Conservation (phyloP, 768 basidiomycete genomes). For the Pholiota conissans region DNA sequence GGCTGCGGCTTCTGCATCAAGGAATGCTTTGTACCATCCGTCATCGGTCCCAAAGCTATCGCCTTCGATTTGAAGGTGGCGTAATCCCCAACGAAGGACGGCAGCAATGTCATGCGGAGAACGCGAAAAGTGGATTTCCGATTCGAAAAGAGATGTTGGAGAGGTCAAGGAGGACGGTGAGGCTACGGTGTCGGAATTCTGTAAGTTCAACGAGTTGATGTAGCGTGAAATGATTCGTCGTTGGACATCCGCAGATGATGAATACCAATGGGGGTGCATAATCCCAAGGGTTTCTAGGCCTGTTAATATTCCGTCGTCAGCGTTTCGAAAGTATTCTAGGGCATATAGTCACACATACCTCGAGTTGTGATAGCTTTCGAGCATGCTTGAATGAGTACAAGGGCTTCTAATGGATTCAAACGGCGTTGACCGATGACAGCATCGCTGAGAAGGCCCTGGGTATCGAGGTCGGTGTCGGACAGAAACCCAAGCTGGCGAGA, state of each 20-base stretch:
- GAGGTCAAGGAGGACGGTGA: slow-evolving; percentile 43
- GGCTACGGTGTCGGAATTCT: slow-evolving; percentile 45
- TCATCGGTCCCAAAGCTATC: slow-evolving; percentile 60
- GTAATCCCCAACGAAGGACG: slow-evolving; percentile 78
- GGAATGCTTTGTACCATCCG: slow-evolving; percentile 69
- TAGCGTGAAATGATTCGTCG: slow-evolving; percentile 69
- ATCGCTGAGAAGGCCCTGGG: slow-evolving; percentile 48
- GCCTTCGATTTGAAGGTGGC: slow-evolving; percentile 67
- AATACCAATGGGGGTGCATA: slow-evolving; percentile 86
- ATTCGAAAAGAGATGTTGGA: slow-evolving; percentile 53
- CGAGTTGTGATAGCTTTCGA: slow-evolving; percentile 63
- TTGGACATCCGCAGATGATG: slow-evolving; percentile 70
- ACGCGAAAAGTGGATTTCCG: slow-evolving; percentile 62
- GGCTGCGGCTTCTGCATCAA: slow-evolving; percentile 54
- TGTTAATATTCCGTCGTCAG: slow-evolving; percentile 25
- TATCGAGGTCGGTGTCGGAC: slow-evolving; percentile 60
- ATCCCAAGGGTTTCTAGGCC: slow-evolving; percentile 82
- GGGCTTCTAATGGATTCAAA: slow-evolving; percentile 62
- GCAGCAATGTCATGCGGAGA: slow-evolving; percentile 79
- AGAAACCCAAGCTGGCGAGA: slow-evolving; percentile 50
- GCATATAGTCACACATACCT: slow-evolving; percentile 44
- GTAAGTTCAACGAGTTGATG: slow-evolving; percentile 59
- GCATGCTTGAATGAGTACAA: slow-evolving; percentile 65
- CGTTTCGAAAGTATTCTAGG: not conserved
- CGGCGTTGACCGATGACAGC: slow-evolving; percentile 54